Conservation (phyloP, 768 basidiomycete genomes). For the Amanita pseudoporphyria region DNA sequence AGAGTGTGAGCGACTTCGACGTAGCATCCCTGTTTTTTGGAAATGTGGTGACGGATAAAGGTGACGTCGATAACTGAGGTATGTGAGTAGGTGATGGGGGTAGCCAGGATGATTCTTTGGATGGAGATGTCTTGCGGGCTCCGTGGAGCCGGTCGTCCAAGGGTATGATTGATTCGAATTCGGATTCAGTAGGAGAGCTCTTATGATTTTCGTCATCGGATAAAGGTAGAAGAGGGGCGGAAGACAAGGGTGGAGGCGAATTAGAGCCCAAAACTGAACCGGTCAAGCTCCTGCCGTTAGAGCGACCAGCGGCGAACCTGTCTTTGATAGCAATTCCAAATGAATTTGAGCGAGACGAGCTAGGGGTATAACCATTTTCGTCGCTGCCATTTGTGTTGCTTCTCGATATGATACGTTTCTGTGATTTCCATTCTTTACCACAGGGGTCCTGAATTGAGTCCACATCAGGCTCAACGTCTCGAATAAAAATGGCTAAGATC, state of each 20-base stretch:
- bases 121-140: not conserved
- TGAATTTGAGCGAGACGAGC: not conserved
- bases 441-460: constrained; percentile 55
- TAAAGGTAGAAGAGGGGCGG: not conserved
- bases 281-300: not conserved
- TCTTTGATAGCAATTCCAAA: not conserved
- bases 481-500: constrained; percentile 73
- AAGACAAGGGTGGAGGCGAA: not conserved
- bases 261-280: not conserved
- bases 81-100: not conserved
- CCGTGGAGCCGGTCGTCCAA: not conserved
- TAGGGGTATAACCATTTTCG: not conserved
- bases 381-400: constrained; percentile 6
- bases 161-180: not conserved
- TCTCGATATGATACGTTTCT: constrained; percentile 7
- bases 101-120: not conserved
- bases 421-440: constrained; percentile 29
- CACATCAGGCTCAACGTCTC: constrained; percentile 48
- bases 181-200: not conserved
- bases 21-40: not conserved
- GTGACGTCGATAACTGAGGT: not conserved
- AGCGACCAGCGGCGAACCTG: not conserved
- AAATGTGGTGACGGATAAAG: not conserved
- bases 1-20: not conserved
- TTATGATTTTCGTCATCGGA: not conserved